A percentile compares a stretch with the other conserved stretches of the same genome.
Conservation (phyloP, 345 rosid genomes). For the Psidium friedrichsthalianum region DNA sequence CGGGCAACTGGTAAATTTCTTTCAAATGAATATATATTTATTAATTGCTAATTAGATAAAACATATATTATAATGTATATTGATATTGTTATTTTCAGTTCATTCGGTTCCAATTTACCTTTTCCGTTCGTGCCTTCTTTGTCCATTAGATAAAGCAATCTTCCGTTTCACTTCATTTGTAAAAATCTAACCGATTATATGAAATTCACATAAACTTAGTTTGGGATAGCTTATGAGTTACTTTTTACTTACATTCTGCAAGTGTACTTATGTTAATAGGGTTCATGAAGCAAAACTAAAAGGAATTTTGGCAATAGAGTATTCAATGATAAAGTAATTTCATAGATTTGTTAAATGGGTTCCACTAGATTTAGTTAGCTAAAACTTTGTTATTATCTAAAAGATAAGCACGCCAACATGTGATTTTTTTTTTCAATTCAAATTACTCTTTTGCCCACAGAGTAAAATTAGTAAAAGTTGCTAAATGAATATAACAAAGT, state of each 20-base stretch:
- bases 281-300: not conserved
- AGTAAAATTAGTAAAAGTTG: no score
- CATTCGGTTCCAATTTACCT: not conserved
- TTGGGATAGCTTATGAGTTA: not conserved
- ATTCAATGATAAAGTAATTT: not conserved
- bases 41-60: not conserved
- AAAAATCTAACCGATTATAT: not conserved
- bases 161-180: not conserved
- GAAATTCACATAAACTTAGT: not conserved
- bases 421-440: no score
- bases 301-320: not conserved
- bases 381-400: no score
- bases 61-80: not conserved
- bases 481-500: no score
- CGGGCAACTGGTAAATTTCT: not conserved
- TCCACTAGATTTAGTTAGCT: no score
- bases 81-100: not conserved
- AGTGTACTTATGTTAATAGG: accelerated
- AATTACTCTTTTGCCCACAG: no score
- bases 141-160: not conserved
- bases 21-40: accelerated
- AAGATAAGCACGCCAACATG: no score
- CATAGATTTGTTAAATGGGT: not conserved
- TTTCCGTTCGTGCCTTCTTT: not conserved
- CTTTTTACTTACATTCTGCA: not conserved